phyloP scores from a whole-genome alignment of 2,329 filamentous ascomycete species.

The Talaromyces marneffei region DNA sequence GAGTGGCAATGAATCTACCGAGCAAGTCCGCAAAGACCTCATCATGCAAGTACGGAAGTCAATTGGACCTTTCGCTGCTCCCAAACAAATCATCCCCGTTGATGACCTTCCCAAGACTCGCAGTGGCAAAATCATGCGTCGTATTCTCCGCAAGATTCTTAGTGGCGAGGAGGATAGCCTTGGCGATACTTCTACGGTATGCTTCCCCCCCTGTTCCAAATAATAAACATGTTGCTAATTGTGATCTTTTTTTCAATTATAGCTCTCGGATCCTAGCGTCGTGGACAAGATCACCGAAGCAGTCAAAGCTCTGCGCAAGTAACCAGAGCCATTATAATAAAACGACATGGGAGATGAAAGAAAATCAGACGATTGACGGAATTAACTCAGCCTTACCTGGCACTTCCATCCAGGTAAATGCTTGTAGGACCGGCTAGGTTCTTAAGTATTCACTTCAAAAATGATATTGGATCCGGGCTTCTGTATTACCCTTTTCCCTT shows the following conservation, averaged over 20 bases:
- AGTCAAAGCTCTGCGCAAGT: conserved; percentile 55
- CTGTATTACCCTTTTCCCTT: not conserved
- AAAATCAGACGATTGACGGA: not conserved
- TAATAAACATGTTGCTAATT: not conserved
- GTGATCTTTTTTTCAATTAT: not conserved
- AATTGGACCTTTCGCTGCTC: conserved; percentile 94
- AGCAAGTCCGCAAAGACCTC: conserved; percentile 86
- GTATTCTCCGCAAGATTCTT: conserved; percentile 93
- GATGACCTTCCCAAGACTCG: conserved; percentile 95
- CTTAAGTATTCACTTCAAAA: no score
- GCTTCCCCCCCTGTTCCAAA: conserved; percentile 29
- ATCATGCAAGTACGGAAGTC: conserved; percentile 93
- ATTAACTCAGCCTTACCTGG: not conserved
- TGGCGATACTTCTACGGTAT: conserved; percentile 84
- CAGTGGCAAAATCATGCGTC: conserved; percentile 97
- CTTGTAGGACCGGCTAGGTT: no score
- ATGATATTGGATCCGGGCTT: not conserved
- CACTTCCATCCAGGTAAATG: not conserved
- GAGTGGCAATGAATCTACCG: conserved; percentile 67
- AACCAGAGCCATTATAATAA: not conserved
- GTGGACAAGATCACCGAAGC: conserved; percentile 83
- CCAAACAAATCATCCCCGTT: conserved; percentile 86
- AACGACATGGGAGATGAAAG: not conserved
- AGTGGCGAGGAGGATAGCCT: conserved; percentile 96
- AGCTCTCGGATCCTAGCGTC: conserved; percentile 84